A percentile compares a stretch with the other conserved stretches of the same genome.
phyloP scores from a whole-genome alignment of 257 asterid genomes.

The Nicotiana undulata region DNA sequence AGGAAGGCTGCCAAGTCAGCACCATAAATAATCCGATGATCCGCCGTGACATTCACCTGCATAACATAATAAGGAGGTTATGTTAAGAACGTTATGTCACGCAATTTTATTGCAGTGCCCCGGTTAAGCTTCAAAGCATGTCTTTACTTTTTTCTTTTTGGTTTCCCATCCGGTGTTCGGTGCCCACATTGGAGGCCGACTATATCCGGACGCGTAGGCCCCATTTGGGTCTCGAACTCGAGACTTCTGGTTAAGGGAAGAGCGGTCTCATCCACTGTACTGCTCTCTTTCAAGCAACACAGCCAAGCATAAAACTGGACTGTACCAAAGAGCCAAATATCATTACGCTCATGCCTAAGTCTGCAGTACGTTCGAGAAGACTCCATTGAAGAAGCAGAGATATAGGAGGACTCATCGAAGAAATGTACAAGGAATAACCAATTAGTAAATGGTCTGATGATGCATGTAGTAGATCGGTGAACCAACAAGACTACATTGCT shows the following conservation, averaged over 20 bases:
- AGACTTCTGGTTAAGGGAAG: no score
- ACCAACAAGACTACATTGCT: not conserved
- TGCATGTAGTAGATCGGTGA: not conserved
- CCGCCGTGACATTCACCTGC: conserved; percentile 83
- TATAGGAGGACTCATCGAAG: not conserved
- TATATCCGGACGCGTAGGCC: no score
- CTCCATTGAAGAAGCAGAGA: not conserved
- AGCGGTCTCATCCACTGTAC: no score
- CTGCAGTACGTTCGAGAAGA: not conserved
- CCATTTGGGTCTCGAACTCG: no score
- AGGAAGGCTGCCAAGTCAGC: conserved; percentile 87
- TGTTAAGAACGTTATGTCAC: no score
- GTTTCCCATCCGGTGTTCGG: no score
- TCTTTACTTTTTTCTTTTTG: no score
- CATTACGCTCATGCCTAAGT: not conserved
- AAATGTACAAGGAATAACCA: not conserved
- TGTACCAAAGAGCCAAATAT: not conserved
- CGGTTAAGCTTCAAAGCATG: not conserved
- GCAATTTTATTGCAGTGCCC: no score
- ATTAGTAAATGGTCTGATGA: not conserved
- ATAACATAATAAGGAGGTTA: not conserved
- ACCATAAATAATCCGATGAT: conserved; percentile 74
- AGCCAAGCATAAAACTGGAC: not conserved
- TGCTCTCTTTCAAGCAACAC: no score
- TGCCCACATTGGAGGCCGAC: no score